Evolutionary conservation across 2,329 filamentous ascomycete genomes (phyloP).

Genomic region (Waltergamsia citrina): DNA sequence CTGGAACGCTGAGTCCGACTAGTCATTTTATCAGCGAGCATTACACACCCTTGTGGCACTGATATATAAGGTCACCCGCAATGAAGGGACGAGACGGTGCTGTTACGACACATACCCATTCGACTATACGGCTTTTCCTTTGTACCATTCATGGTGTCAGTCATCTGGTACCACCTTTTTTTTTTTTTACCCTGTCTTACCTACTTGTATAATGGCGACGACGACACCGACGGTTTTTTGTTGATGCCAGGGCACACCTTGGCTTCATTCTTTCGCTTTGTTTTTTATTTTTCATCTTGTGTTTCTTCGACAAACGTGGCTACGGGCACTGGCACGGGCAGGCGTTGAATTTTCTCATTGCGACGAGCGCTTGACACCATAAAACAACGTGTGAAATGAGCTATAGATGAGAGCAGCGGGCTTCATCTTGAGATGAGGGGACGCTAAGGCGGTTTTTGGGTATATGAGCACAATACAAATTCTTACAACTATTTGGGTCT

Average conservation of each 20-base stretch:
- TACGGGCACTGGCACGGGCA: neutral
- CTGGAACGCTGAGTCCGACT: no score
- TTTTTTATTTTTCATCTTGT: neutral
- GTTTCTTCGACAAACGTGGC: neutral
- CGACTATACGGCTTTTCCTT: conserved; percentile 2
- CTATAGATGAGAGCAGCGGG: neutral
- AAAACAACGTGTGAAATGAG: neutral
- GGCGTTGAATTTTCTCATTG: neutral
- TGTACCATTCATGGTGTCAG: neutral
- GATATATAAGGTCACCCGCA: neutral
- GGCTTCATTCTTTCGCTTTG: conserved; percentile 4
- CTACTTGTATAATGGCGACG: conserved; percentile 1
- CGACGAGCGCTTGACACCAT: neutral
- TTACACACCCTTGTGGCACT: no score
- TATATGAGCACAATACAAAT: neutral
- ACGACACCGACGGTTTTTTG: conserved; percentile 1
- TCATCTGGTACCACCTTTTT: neutral
- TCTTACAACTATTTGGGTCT: neutral
- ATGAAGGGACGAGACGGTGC: conserved; percentile 3
- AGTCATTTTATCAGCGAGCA: no score
- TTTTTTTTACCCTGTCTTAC: neutral
- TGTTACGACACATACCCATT: conserved; percentile 1
- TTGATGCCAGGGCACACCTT: neutral
- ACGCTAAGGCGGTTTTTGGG: neutral
- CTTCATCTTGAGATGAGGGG: no score